A percentile compares a stretch with the other conserved stretches of the same genome.
These are phyloP conservation scores for Triticum turgidum DNA, from an alignment of 176 grass and related monocot species.

Conservation along the genomic window DNA sequence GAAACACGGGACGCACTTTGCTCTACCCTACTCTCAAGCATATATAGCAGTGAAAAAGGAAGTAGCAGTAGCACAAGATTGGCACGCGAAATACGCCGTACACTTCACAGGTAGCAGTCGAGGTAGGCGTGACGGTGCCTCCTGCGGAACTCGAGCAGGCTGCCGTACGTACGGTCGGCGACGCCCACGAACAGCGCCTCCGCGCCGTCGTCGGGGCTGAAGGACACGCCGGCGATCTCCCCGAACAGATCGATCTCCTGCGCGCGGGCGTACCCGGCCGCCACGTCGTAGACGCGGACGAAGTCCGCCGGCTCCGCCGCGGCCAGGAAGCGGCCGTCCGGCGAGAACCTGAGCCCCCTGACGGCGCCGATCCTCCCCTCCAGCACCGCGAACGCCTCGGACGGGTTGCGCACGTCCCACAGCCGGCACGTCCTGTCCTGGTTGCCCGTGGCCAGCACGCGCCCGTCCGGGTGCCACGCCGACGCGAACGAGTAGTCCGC, in stretches of 20 bases:
- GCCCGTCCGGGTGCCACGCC: conserved; percentile 63
- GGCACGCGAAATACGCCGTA: not conserved
- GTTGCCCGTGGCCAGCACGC: conserved; percentile 64
- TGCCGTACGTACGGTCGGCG: conserved; percentile 71
- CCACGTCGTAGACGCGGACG: conserved; percentile 67
- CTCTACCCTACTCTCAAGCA: not conserved
- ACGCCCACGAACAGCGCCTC: conserved; percentile 70
- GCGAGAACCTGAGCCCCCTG: conserved; percentile 65
- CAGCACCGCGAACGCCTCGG: conserved; percentile 50
- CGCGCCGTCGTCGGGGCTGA: conserved; percentile 49
- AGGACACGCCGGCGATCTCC: conserved; percentile 70
- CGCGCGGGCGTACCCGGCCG: conserved; percentile 23
- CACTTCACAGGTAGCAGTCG: conserved; percentile 32
- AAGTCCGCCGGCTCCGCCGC: conserved; percentile 76
- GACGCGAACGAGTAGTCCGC: conserved; percentile 84
- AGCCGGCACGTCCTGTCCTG: conserved; percentile 72
- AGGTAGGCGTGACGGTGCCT: conserved; percentile 35
- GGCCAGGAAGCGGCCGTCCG: conserved; percentile 70
- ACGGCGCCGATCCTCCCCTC: conserved; percentile 67
- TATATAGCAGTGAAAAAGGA: not conserved
- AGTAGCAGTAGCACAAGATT: not conserved
- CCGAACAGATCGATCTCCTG: conserved; percentile 95
- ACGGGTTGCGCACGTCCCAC: conserved; percentile 64
- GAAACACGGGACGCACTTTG: not conserved
- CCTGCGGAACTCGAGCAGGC: conserved; percentile 69